Evolutionary conservation across 2,329 filamentous ascomycete genomes (phyloP).

Genomic region (Emmonsiellopsis sp.): DNA sequence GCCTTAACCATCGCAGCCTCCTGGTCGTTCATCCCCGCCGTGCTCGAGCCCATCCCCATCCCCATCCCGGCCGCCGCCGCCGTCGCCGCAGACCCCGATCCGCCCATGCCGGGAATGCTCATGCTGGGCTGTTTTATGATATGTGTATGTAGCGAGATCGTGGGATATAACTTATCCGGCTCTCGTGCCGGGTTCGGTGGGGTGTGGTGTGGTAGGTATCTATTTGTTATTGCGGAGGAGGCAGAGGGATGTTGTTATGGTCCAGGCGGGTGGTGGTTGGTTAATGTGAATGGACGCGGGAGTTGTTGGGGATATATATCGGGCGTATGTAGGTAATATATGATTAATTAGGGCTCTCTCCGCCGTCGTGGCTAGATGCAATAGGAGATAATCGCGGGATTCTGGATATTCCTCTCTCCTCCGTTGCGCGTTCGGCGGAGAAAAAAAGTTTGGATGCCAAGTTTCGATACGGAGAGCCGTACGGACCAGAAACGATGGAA

Average conservation of each 20-base stretch:
- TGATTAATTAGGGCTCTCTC: too few relatives aligned
- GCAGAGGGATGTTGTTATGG: not conserved
- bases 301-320: not conserved
- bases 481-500: not conserved
- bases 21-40: conserved; percentile 36
- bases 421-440: not conserved
- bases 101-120: conserved; percentile 28
- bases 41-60: conserved; percentile 10
- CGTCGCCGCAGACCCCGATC: conserved; percentile 17
- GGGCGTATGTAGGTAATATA: not conserved
- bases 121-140: conserved; percentile 12
- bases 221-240: too few relatives aligned
- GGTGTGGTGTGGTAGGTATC: too few relatives aligned
- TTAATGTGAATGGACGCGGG: not conserved
- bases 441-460: conserved; percentile 2
- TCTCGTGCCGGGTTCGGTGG: too few relatives aligned
- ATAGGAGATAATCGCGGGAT: not conserved
- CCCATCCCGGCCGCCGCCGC: conserved; percentile 13
- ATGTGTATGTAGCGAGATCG: not conserved
- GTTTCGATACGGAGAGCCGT: not conserved
- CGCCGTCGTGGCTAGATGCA: too few relatives aligned
- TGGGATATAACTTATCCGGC: not conserved
- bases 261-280: not conserved
- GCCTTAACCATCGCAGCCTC: conserved; percentile 40
- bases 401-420: not conserved